Percentiles rank a stretch among this genome's conserved stretches.
phyloP scores from a whole-genome alignment of 257 asterid species.

The Capsicum pubescens region DNA sequence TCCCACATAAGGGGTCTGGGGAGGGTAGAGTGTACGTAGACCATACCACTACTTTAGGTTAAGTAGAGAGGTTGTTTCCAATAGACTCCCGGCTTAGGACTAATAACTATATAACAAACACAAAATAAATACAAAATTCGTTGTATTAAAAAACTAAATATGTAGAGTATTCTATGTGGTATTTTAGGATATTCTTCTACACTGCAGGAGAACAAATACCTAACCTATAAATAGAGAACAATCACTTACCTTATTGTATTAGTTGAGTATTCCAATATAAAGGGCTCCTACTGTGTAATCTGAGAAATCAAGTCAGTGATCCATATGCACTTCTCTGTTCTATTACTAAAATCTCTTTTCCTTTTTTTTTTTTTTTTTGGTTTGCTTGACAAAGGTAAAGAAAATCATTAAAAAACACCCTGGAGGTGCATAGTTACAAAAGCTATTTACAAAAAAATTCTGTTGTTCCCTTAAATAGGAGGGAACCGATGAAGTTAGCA shows the following conservation, averaged over 20 bases:
- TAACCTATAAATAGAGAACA: not conserved
- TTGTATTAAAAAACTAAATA: conserved; percentile 10
- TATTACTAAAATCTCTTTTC: not conserved
- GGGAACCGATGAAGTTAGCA: not conserved
- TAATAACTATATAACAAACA: no score
- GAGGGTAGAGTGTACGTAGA: no score
- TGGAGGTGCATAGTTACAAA: not conserved
- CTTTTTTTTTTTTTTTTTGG: not conserved
- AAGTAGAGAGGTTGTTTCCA: no score
- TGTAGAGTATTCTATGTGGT: not conserved
- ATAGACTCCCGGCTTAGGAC: no score
- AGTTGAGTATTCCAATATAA: not conserved
- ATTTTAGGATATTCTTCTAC: not conserved
- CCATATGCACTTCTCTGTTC: not conserved
- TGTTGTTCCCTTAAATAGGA: not conserved
- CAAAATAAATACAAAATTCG: not conserved
- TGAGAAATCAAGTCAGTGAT: conserved; percentile 1
- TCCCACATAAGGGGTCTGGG: no score
- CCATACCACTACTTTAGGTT: no score
- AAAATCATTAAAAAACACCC: conserved; percentile 6
- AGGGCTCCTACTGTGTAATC: not conserved
- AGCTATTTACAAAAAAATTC: conserved; percentile 18
- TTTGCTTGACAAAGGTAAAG: not conserved
- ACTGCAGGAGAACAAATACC: conserved; percentile 2
- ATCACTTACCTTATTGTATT: not conserved